phyloP scores from a whole-genome alignment of 495 filamentous ascomycete species.

The Penicillium lividum region DNA sequence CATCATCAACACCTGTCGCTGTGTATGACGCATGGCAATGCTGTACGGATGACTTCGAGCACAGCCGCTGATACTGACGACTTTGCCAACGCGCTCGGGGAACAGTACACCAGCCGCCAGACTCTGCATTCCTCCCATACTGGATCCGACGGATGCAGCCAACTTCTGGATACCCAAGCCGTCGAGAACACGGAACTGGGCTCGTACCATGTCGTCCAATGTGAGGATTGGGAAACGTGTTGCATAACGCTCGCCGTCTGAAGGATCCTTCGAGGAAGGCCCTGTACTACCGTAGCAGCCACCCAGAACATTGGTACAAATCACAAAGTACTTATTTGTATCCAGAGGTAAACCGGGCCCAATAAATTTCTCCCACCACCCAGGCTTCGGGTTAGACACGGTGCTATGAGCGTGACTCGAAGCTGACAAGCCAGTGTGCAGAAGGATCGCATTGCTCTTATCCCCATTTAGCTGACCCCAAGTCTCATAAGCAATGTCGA shows the following conservation, averaged over 20 bases:
- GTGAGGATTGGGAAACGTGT: conserved; percentile 97
- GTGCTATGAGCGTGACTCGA: conserved; percentile 96
- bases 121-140: conserved; percentile 99
- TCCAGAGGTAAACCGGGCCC: conserved; percentile 84
- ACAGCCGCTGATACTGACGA: conserved; percentile 91
- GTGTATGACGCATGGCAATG: conserved; percentile 98
- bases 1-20: conserved; percentile 98
- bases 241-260: conserved; percentile 83
- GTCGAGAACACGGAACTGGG: conserved; percentile 90
- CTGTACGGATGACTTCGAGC: conserved; percentile 96
- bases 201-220: conserved; percentile 95
- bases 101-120: conserved; percentile 88
- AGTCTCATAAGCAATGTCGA: conserved; percentile 88
- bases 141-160: conserved; percentile 90
- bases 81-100: conserved; percentile 72
- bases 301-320: conserved; percentile 96
- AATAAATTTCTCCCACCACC: conserved; percentile 99
- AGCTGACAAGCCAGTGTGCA: conserved; percentile 93
- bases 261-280: conserved; percentile 83
- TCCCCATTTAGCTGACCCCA: conserved; percentile 84
- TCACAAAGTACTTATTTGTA: conserved; percentile 86
- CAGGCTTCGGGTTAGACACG: conserved; percentile 75
- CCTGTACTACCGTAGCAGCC: conserved; percentile 97
- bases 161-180: conserved; percentile 73
- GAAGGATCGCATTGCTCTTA: conserved; percentile 84